phyloP scores from a whole-genome alignment of 768 basidiomycete genomes.

The Pisolithus albus region DNA sequence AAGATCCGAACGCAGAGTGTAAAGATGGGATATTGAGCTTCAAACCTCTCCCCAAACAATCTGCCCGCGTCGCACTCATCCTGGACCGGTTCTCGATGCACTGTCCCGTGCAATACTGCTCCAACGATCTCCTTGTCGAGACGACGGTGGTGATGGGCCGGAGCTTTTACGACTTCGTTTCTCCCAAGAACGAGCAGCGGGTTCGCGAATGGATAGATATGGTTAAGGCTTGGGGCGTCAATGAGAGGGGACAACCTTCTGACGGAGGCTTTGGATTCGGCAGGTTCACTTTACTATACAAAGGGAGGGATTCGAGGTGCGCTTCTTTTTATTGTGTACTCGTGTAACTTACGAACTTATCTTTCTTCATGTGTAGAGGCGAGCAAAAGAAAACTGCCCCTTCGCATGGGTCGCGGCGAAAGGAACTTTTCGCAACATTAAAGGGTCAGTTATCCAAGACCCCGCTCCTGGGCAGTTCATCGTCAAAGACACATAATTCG shows the following conservation, averaged over 20 bases:
- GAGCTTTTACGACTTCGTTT: conserved; percentile 72
- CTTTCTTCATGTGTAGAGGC: conserved; percentile 9
- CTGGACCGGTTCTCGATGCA: conserved; percentile 67
- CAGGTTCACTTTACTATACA: conserved; percentile 49
- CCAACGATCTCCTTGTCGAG: conserved; percentile 62
- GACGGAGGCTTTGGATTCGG: conserved; percentile 84
- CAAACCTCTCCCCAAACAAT: conserved; percentile 60
- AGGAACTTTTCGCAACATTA: conserved; percentile 15
- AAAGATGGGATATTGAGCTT: conserved; percentile 37
- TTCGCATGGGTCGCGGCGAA: conserved; percentile 25
- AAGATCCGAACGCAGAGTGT: conserved; percentile 2
- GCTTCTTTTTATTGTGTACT: neutral
- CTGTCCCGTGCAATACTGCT: conserved; percentile 64
- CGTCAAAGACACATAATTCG: conserved; percentile 8
- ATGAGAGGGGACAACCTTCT: conserved; percentile 75
- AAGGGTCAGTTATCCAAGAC: conserved; percentile 13
- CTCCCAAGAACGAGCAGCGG: conserved; percentile 51
- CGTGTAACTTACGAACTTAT: no score
- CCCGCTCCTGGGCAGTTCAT: neutral
- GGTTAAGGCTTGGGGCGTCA: conserved; percentile 79
- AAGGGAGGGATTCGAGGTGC: conserved; percentile 57
- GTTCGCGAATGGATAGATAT: conserved; percentile 71
- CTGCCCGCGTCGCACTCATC: conserved; percentile 72
- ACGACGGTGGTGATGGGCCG: conserved; percentile 55
- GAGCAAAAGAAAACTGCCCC: conserved; percentile 22